A percentile compares a stretch with the other conserved stretches of the same genome.
These are phyloP conservation scores for Stentor coeruleus DNA, from an alignment of 73 alveolate genomes.

Conservation along the genomic window DNA sequence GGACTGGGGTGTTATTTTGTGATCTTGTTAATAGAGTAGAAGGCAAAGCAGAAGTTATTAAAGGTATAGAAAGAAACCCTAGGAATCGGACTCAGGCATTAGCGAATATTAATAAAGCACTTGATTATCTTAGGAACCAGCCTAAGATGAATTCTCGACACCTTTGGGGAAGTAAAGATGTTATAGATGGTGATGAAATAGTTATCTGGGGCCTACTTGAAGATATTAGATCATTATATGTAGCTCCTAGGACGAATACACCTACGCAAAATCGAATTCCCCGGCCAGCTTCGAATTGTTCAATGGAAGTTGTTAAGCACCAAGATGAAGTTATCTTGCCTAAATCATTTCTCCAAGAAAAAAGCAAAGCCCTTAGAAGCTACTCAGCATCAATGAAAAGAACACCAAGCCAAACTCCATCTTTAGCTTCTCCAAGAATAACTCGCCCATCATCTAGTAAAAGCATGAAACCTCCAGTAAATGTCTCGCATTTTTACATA, in stretches of 20 bases:
- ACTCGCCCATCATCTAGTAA: not conserved
- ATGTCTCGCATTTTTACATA: not conserved
- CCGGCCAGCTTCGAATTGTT: not conserved
- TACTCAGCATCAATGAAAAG: conserved; percentile 20
- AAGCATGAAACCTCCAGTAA: not conserved
- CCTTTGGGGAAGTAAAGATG: not conserved
- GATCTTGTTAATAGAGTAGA: conserved; percentile 60
- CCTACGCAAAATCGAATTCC: not conserved
- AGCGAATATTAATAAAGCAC: conserved; percentile 53
- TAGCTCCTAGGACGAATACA: not conserved
- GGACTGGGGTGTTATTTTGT: conserved; percentile 60
- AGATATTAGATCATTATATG: not conserved
- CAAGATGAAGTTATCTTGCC: not conserved
- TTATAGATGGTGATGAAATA: not conserved
- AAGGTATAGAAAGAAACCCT: conserved; percentile 55
- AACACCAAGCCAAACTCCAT: not conserved
- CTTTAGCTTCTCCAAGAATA: not conserved
- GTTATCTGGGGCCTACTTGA: not conserved
- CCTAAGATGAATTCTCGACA: conserved; percentile 14
- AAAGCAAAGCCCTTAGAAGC: not conserved
- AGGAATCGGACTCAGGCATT: conserved; percentile 46
- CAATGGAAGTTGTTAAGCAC: not conserved
- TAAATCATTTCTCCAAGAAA: not conserved
- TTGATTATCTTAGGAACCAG: conserved; percentile 49
- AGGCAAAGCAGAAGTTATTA: conserved; percentile 62